Evolutionary conservation across 305 asterid species (phyloP).

Genomic region (Euphrasia arctica): DNA sequence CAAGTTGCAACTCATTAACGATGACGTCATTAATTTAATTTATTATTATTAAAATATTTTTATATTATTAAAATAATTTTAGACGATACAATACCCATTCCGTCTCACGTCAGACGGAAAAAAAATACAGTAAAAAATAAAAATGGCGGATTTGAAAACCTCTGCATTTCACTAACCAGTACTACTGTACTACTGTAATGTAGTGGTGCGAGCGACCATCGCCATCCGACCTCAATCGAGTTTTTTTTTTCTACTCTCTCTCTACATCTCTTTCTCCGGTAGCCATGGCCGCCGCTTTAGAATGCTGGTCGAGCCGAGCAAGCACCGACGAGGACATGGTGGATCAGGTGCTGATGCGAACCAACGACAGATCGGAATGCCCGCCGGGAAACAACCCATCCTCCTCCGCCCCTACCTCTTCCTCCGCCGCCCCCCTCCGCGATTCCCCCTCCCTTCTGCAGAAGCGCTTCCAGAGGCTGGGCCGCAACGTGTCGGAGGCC

Average conservation of each 20-base stretch:
- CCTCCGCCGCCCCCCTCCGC: conserved; percentile 34
- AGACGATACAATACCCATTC: too few relatives aligned
- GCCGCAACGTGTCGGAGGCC: conserved; percentile 88
- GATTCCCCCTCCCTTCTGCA: conserved; percentile 81
- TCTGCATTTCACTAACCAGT: too few relatives aligned
- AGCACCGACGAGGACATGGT: conserved; percentile 87
- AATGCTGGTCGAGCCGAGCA: conserved; percentile 92
- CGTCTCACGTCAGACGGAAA: too few relatives aligned
- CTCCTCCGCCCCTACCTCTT: conserved; percentile 30
- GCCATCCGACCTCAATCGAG: conserved; percentile 13
- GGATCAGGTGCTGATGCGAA: conserved; percentile 88
- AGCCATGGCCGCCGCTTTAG: conserved; percentile 87
- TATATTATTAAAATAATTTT: too few relatives aligned
- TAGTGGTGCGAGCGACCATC: too few relatives aligned
- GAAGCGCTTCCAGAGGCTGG: conserved; percentile 70
- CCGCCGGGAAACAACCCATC: conserved; percentile 39
- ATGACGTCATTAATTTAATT: too few relatives aligned
- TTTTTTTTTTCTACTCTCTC: conserved; percentile 17
- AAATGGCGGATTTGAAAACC: too few relatives aligned
- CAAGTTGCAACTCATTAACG: too few relatives aligned
- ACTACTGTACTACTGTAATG: too few relatives aligned
- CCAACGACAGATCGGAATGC: conserved; percentile 77
- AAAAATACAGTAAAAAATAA: too few relatives aligned
- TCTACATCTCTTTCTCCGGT: conserved; percentile 11
- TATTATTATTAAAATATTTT: too few relatives aligned